A percentile compares a stretch with the other conserved stretches of the same genome.
Evolutionary conservation across 805 yeast genomes (phyloP).

Genomic region (Jamesozyma jinghongensis): DNA sequence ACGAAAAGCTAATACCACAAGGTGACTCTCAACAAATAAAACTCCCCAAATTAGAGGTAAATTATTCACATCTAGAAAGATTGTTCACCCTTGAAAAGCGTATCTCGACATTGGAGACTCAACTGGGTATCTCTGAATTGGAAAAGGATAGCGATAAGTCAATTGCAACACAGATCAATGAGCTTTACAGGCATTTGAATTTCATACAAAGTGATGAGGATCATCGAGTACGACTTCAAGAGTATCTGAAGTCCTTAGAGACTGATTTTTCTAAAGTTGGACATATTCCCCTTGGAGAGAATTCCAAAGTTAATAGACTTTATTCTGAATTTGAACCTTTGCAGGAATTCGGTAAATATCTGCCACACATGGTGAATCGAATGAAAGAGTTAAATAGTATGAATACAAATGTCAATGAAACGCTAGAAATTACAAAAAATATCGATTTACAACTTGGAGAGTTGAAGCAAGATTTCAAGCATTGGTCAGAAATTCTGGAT

Average conservation of each 20-base stretch:
- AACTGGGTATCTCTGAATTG: slow-evolving; percentile 9
- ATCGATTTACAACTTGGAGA: background rate
- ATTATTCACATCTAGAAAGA: slow-evolving; percentile 8
- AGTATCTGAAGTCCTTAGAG: background rate
- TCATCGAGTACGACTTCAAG: too few species aligned
- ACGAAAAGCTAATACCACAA: background rate
- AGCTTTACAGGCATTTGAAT: slow-evolving; percentile 23
- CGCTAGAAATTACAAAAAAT: slow-evolving; percentile 6
- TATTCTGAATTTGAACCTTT: slow-evolving; percentile 11
- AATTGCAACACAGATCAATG: slow-evolving; percentile 23
- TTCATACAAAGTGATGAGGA: slow-evolving; percentile 20
- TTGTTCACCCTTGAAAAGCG: slow-evolving; percentile 12
- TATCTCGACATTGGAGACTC: slow-evolving; percentile 15
- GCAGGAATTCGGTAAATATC: slow-evolving; percentile 10
- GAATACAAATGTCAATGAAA: slow-evolving; percentile 13
- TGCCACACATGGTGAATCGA: slow-evolving; percentile 24
- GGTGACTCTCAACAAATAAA: background rate
- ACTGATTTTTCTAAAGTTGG: background rate
- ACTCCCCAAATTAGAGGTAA: slow-evolving; percentile 3
- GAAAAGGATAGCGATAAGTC: slow-evolving; percentile 4
- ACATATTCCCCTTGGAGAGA: background rate
- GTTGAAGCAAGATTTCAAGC: background rate
- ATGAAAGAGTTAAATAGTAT: slow-evolving; percentile 20
- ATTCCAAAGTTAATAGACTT: background rate
- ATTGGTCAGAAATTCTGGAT: background rate